A percentile compares a stretch with the other conserved stretches of the same genome.
Conservation (phyloP, 495 filamentous ascomycete genomes). For the Penicillium cinerascens region DNA sequence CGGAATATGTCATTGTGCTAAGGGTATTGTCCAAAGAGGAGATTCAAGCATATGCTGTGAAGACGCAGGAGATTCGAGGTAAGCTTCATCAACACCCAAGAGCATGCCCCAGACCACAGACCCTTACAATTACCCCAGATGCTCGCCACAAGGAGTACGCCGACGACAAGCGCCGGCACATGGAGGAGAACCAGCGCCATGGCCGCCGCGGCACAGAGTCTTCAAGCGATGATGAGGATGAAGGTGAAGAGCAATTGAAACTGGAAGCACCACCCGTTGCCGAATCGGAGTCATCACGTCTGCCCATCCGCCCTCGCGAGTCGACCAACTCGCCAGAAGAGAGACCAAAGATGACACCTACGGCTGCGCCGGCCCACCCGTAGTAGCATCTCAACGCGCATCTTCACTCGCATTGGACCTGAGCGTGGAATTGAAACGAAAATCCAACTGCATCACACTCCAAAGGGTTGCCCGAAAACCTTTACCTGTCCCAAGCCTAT, state of each 20-base stretch:
- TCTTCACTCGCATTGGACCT: background rate
- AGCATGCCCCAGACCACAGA: background rate
- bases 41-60: slow-evolving; percentile 72
- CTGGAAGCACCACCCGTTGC: slow-evolving; percentile 29
- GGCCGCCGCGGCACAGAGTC: slow-evolving; percentile 30
- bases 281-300: slow-evolving; percentile 8
- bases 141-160: slow-evolving; percentile 33
- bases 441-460: background rate
- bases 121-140: slow-evolving; percentile 26
- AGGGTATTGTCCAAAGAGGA: slow-evolving; percentile 76
- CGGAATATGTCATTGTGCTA: slow-evolving; percentile 82
- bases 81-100: slow-evolving; percentile 11
- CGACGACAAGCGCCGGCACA: slow-evolving; percentile 31
- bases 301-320: slow-evolving; percentile 18
- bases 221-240: slow-evolving; percentile 42
- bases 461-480: background rate
- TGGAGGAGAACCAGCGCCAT: slow-evolving; percentile 32
- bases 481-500: background rate
- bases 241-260: slow-evolving; percentile 31
- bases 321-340: slow-evolving; percentile 13
- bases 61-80: slow-evolving; percentile 77
- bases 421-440: background rate
- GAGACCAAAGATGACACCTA: slow-evolving; percentile 3
- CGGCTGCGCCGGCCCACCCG: slow-evolving; percentile 7
- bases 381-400: background rate